These are phyloP conservation scores for Ruellia speciosa DNA, from an alignment of 305 asterid species.

Conservation along the genomic window DNA sequence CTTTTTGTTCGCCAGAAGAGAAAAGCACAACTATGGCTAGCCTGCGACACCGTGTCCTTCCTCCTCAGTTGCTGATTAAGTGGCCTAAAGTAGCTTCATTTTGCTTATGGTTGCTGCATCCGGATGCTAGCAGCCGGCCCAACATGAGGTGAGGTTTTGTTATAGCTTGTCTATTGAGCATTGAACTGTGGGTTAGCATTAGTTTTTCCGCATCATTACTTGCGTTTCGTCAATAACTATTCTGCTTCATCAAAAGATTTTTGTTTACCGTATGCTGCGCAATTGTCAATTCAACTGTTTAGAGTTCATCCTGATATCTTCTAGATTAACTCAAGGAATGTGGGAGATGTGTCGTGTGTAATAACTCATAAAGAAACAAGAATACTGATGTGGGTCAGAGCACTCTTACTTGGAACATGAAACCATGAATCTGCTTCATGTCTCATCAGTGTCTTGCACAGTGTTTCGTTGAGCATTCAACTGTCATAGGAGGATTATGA, in stretches of 20 bases:
- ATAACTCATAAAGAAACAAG: no score
- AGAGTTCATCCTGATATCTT: background rate
- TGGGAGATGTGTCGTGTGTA: no score
- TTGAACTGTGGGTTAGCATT: background rate
- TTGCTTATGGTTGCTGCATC: slow-evolving; percentile 94
- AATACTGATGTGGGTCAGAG: background rate
- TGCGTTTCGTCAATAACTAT: no score
- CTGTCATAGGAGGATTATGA: no score
- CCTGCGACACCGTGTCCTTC: slow-evolving; percentile 84
- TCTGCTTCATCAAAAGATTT: no score
- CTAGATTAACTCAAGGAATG: no score
- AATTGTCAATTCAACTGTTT: no score
- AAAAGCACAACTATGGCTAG: slow-evolving; percentile 71
- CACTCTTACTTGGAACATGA: slow-evolving; percentile 4
- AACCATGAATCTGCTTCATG: background rate
- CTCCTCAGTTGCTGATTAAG: slow-evolving; percentile 87
- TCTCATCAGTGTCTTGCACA: background rate
- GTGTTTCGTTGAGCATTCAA: background rate
- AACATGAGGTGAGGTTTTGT: slow-evolving; percentile 51
- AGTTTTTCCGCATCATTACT: background rate
- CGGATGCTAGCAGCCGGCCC: slow-evolving; percentile 84
- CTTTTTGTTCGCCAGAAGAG: slow-evolving; percentile 61
- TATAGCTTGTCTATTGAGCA: slow-evolving; percentile 2
- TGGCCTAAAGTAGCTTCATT: slow-evolving; percentile 98
- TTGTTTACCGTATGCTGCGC: no score